Evolutionary conservation across 805 yeast genomes (phyloP).

Genomic region (Teunomyces panamensis): DNA sequence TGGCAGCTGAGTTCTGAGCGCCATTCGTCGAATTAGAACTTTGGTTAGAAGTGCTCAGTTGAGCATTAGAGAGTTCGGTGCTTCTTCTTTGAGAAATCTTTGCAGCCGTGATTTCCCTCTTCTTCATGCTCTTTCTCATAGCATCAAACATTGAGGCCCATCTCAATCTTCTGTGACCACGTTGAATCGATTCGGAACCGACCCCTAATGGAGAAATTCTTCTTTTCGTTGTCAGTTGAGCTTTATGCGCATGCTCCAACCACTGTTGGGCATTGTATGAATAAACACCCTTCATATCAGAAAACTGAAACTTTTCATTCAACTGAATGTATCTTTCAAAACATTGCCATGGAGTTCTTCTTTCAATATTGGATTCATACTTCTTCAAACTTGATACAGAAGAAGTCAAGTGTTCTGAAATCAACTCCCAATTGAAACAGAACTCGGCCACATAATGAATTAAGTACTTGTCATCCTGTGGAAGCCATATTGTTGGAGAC

Average conservation of each 20-base stretch:
- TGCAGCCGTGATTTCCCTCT: conserved; percentile 66
- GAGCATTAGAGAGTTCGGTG: neutral
- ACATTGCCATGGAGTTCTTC: conserved; percentile 98
- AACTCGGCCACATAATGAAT: conserved; percentile 81
- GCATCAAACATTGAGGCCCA: conserved; percentile 99
- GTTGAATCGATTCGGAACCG: conserved; percentile 86
- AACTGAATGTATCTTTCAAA: conserved; percentile 94
- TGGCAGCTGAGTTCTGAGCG: conserved; percentile 4
- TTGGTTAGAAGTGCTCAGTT: conserved; percentile 2
- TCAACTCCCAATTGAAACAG: conserved; percentile 90
- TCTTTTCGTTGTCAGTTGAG: conserved; percentile 83
- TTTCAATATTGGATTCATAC: conserved; percentile 83
- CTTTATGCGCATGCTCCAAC: conserved; percentile 87
- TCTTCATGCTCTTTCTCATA: conserved; percentile 82
- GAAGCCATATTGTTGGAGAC: conserved; percentile 94
- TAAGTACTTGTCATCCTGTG: conserved; percentile 83
- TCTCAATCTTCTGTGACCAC: conserved; percentile 86
- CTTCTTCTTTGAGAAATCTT: conserved; percentile 18
- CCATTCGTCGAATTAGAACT: neutral
- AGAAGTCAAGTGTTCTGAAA: conserved; percentile 74
- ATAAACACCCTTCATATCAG: conserved; percentile 84
- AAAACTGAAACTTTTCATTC: conserved; percentile 80
- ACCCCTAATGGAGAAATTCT: conserved; percentile 91
- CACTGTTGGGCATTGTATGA: conserved; percentile 84
- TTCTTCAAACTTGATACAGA: conserved; percentile 55